These are phyloP conservation scores for Cicer chorassanicum DNA, from an alignment of 306 rosid species.

Conservation along the genomic window DNA sequence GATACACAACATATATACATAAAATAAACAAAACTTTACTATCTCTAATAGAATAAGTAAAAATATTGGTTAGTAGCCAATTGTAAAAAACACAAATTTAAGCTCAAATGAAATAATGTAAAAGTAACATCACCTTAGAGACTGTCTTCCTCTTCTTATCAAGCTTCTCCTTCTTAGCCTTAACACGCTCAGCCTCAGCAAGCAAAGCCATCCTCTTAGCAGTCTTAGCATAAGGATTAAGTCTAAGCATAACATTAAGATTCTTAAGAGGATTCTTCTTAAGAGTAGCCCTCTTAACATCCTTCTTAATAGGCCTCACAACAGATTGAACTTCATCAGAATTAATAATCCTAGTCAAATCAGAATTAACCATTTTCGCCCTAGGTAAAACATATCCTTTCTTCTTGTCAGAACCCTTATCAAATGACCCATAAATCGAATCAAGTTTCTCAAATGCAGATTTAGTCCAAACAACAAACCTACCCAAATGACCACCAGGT, in stretches of 20 bases:
- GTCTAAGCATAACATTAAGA: slow-evolving; percentile 27
- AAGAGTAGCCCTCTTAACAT: slow-evolving; percentile 1
- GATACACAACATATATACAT: not conserved
- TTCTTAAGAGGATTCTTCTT: slow-evolving; percentile 34
- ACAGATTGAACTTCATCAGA: slow-evolving; percentile 17
- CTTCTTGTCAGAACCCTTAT: slow-evolving; percentile 17
- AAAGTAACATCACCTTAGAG: slow-evolving; percentile 1
- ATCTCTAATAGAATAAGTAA: no score
- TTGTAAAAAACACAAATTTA: not conserved
- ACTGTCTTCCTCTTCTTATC: slow-evolving; percentile 27
- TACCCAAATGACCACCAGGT: slow-evolving; percentile 23
- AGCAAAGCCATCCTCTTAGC: slow-evolving; percentile 20
- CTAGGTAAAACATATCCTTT: slow-evolving; percentile 19
- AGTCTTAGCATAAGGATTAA: slow-evolving; percentile 27
- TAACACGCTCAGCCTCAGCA: slow-evolving; percentile 11
- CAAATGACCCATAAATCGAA: slow-evolving; percentile 12
- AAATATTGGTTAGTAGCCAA: no score
- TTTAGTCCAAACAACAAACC: slow-evolving; percentile 24
- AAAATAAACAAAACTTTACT: not conserved
- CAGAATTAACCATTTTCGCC: slow-evolving; percentile 11
- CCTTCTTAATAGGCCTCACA: slow-evolving; percentile 30
- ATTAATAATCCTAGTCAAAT: slow-evolving; percentile 26
- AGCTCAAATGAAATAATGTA: not conserved
- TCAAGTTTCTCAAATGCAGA: slow-evolving; percentile 22
- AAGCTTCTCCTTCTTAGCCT: slow-evolving; percentile 28